Evolutionary conservation across 2,329 filamentous ascomycete species (phyloP), one percentile per base, ranked within the genome.

Genomic region (Aspergillus ochraceoroseus): DNA sequence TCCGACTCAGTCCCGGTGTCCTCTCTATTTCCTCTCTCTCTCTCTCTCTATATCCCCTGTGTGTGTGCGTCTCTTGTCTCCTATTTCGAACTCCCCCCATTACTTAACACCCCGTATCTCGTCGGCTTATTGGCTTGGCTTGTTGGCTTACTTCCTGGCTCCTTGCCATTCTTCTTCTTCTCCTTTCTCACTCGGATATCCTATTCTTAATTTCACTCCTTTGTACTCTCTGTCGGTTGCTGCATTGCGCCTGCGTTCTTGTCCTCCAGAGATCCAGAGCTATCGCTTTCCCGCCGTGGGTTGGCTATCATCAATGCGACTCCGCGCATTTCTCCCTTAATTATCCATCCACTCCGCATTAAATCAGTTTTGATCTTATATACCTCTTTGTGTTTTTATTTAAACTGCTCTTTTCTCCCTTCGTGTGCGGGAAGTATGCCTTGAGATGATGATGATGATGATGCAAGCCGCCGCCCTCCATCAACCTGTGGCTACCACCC

Each of bases 401-500:
- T 33, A n/a, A 14, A 13, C 17, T 19, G 22, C 15, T 14, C 12
- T 29, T 7, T 32, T 20, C 12, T 5, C 28, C 29, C 11, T 12
- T 28, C 34, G 19, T 28, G 12, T 9, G 11, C 22, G 15, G 39
- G 43, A 58, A 59, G 44, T 50, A 47, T 52, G 45, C 49, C 42
- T 54, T 61, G 56, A 57, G 55, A 63, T 62, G 58, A 63, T 61
- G 51, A 59, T 57, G 33, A 57, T n/a, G 38, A 40, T 40, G 38
- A 43, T 43, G 41, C 41, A 43, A 43, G 38, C 58, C 38, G 54
- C 57, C 36, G 52, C 57, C 36, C 41, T 59, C 32, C 49, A 54
- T 55, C 51, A 48, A 48, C 55, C 58, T 46, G 57, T 61, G 59
- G 57, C 55, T 42, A 58, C 57, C 44, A 56, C 57, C 40, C 45